Conservation (phyloP, 2,329 filamentous ascomycete species). For the Massarina eburnea region DNA sequence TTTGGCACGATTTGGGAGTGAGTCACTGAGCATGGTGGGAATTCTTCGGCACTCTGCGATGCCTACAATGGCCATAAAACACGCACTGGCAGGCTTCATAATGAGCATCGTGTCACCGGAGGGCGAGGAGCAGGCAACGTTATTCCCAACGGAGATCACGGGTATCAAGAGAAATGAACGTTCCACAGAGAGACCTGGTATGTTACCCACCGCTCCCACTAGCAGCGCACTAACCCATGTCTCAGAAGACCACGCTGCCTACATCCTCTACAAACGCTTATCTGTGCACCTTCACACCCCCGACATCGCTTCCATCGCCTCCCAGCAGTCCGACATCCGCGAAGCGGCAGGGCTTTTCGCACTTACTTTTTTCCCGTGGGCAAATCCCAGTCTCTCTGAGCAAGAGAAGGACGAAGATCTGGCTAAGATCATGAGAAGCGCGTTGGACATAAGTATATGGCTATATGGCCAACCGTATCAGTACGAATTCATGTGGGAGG, state of each 20-base stretch:
- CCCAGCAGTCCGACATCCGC: slow-evolving; percentile 22
- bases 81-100: slow-evolving; percentile 31
- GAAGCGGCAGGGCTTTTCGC: slow-evolving; percentile 40
- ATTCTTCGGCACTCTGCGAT: slow-evolving; percentile 25
- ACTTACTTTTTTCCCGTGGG: slow-evolving; percentile 40
- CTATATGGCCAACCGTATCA: slow-evolving; percentile 26
- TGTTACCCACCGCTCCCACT: background rate
- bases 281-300: slow-evolving; percentile 28
- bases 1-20: slow-evolving; percentile 27
- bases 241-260: slow-evolving; percentile 19
- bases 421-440: slow-evolving; percentile 24
- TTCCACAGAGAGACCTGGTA: slow-evolving; percentile 8
- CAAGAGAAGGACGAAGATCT: slow-evolving; percentile 34
- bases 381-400: slow-evolving; percentile 28
- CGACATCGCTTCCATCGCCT: slow-evolving; percentile 3
- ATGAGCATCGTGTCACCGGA: slow-evolving; percentile 23
- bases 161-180: slow-evolving; percentile 12
- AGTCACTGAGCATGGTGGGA: slow-evolving; percentile 24
- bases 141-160: slow-evolving; percentile 29
- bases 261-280: slow-evolving; percentile 29
- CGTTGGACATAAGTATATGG: slow-evolving; percentile 32
- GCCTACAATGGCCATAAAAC: slow-evolving; percentile 33
- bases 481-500: slow-evolving; percentile 33
- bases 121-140: slow-evolving; percentile 11
- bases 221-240: background rate